Evolutionary conservation across 1,139 yeast genomes (phyloP).

Genomic region (Yamadazyma conglobata): DNA sequence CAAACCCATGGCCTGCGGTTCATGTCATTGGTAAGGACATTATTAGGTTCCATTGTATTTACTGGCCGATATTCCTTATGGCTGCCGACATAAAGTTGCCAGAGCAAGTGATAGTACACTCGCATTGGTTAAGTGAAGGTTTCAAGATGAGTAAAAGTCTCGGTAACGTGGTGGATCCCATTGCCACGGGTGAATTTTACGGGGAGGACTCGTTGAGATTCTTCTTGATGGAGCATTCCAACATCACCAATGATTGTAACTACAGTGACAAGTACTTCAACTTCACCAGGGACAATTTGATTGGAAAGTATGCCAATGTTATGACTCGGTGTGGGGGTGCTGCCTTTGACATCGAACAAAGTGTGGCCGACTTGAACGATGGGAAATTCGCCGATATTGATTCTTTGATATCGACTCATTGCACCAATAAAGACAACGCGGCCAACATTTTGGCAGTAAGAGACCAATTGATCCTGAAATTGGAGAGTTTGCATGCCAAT

Average conservation of each 20-base stretch:
- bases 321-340: constrained; percentile 70
- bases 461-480: constrained; percentile 17
- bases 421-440: constrained; percentile 15
- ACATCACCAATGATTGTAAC: constrained; percentile 73
- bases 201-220: constrained; percentile 76
- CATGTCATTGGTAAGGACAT: constrained; percentile 94
- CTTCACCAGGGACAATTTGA: constrained; percentile 59
- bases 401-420: constrained; percentile 14
- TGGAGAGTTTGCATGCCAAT: constrained; percentile 18
- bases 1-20: constrained; percentile 55
- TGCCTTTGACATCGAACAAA: constrained; percentile 56
- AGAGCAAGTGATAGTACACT: constrained; percentile 75
- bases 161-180: constrained; percentile 96
- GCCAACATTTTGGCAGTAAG: constrained; percentile 17
- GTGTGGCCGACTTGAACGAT: constrained; percentile 25
- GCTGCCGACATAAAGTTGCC: constrained; percentile 79
- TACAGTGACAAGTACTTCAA: constrained; percentile 60
- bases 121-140: constrained; percentile 92
- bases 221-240: constrained; percentile 74
- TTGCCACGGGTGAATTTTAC: constrained; percentile 53
- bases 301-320: constrained; percentile 82
- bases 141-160: constrained; percentile 89
- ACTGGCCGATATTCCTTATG: constrained; percentile 91
- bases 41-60: constrained; percentile 79
- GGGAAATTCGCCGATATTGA: constrained; percentile 27